Evolutionary conservation across 164 flowering plant genomes (phyloP), one percentile per base, ranked within the genome.

Genomic region (Magnolia officinalis): DNA sequence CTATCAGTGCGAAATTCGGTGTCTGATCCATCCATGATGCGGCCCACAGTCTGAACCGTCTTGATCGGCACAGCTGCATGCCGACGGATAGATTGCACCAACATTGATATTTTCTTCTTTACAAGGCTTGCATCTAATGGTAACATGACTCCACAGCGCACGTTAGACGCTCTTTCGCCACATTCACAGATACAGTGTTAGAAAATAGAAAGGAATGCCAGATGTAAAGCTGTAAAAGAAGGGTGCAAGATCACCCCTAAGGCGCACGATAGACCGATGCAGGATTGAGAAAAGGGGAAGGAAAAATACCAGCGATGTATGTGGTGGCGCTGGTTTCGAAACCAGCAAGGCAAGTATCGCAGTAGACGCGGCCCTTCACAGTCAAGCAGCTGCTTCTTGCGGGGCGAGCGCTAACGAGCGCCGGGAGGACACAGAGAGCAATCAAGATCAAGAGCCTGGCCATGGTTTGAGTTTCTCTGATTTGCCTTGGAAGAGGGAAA

Each of bases 341-440:
- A 1, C 93, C 93, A 21, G 88, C 86, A 6, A 77, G 85, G 84
- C 96, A 91, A 20, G 88, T 80, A 78, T 91, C 96, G 75, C 96
- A 91, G 84, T 84, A 89, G 67, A 89, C 92, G 29, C 74, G 77
- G 26, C 96, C 96, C 8, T 74, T 37, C 1, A 90, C 86, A 6
- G 49, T 19, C 55, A 84, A 83, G 8, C 21, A 64, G 6, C 85
- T 84, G 18, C 37, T 70, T 7, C 58, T n/a, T 26, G 26, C 64
- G 6, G 82, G 85, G 29, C 88, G 84, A 5, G 80, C 63, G 0
- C 84, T 66, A 16, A 78, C 85, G 24, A 87, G 26, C 24, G 88
- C 87, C 26, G 90, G 86, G 16, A 88, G 82, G 51, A 87, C 71
- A 59, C 83, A 84, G 58, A 89, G 84, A n/a, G 84, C 87, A 1